A percentile compares a stretch with the other conserved stretches of the same genome.
phyloP scores from a whole-genome alignment of 2,329 filamentous ascomycete genomes.

The Escovopsis sp. region DNA sequence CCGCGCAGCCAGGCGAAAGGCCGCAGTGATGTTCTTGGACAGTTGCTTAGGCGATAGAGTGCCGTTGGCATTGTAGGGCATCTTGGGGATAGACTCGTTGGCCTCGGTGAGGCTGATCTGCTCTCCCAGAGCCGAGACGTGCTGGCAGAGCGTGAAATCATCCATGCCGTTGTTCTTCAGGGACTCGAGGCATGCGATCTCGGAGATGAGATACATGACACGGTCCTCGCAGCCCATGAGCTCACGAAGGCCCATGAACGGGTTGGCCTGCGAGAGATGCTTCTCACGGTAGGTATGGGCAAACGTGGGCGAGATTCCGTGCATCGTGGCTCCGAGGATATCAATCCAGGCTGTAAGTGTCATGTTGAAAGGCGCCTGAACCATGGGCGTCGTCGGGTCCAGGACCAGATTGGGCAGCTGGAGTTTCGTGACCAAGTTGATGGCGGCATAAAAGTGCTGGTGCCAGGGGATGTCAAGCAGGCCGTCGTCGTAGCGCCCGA shows the following conservation, averaged over 20 bases:
- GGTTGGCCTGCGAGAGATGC: slow-evolving; percentile 54
- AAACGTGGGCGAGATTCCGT: slow-evolving; percentile 71
- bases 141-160: slow-evolving; percentile 72
- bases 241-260: slow-evolving; percentile 63
- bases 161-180: slow-evolving; percentile 74
- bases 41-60: slow-evolving; percentile 71
- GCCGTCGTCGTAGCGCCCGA: slow-evolving; percentile 70
- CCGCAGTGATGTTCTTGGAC: slow-evolving; percentile 72
- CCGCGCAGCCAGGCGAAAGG: slow-evolving; percentile 83
- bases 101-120: slow-evolving; percentile 74
- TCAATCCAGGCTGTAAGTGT: slow-evolving; percentile 90
- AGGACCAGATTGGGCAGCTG: slow-evolving; percentile 58
- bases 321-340: slow-evolving; percentile 87
- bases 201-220: slow-evolving; percentile 95
- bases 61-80: slow-evolving; percentile 53
- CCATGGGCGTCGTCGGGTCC: slow-evolving; percentile 34
- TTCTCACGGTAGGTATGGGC: slow-evolving; percentile 94
- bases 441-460: slow-evolving; percentile 87
- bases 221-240: slow-evolving; percentile 96
- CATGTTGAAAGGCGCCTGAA: slow-evolving; percentile 82
- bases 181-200: slow-evolving; percentile 89
- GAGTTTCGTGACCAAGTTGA: slow-evolving; percentile 72
- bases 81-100: slow-evolving; percentile 41
- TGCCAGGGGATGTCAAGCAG: slow-evolving; percentile 92
- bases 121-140: slow-evolving; percentile 75